Percentiles rank a stretch among this genome's conserved stretches.
These are phyloP conservation scores for Xylaria sp. DNA, from an alignment of 2,329 filamentous ascomycete genomes.

Conservation along the genomic window DNA sequence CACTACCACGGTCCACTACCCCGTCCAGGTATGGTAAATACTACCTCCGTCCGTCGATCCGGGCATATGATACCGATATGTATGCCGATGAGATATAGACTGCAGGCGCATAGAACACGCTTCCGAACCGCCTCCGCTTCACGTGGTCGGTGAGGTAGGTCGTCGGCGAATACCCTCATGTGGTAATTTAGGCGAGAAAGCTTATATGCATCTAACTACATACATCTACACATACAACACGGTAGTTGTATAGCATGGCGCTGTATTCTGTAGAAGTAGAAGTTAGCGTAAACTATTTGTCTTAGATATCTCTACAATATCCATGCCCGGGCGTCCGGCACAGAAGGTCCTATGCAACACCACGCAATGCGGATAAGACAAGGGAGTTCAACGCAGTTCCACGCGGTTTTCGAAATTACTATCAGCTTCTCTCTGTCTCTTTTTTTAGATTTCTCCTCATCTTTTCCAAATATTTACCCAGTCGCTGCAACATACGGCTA, in stretches of 20 bases:
- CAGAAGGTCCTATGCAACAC: not conserved
- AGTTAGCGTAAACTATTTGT: not conserved
- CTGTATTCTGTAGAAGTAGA: not conserved
- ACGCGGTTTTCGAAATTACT: not conserved
- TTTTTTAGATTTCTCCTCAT: not conserved
- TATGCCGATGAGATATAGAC: conserved; percentile 15
- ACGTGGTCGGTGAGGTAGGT: conserved; percentile 25
- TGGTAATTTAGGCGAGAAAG: conserved; percentile 17
- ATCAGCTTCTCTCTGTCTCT: not conserved
- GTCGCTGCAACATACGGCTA: not conserved
- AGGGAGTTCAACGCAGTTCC: not conserved
- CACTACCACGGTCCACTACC: not conserved
- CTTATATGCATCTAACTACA: conserved; percentile 1
- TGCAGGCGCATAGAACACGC: conserved; percentile 7
- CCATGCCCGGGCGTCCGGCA: not conserved
- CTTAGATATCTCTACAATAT: no score
- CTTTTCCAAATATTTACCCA: not conserved
- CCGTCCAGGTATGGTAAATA: not conserved
- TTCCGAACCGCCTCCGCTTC: conserved; percentile 10
- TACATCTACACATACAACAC: not conserved
- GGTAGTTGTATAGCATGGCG: not conserved
- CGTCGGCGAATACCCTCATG: conserved; percentile 18
- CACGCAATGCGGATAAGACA: not conserved
- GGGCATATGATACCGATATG: conserved; percentile 19
- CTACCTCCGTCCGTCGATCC: not conserved